Evolutionary conservation across 2,329 filamentous ascomycete species (phyloP).

Genomic region (Scytalidium sp.): DNA sequence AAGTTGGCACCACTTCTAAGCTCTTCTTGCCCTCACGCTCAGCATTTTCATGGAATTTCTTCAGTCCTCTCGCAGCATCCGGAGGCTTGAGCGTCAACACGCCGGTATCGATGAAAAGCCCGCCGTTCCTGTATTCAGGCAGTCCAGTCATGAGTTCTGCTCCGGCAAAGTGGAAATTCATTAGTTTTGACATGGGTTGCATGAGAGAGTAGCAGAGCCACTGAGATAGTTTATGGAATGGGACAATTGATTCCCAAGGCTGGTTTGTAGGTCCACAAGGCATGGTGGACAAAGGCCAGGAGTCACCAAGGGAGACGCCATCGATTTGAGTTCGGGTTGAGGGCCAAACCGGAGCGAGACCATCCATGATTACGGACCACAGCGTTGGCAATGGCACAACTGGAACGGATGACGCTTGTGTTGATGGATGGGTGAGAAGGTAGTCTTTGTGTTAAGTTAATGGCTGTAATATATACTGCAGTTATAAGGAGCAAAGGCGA

Average conservation of each 20-base stretch:
- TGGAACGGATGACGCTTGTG: conserved; percentile 82
- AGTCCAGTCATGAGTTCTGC: conserved; percentile 81
- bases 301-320: conserved; percentile 83
- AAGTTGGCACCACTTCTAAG: conserved; percentile 71
- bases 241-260: conserved; percentile 78
- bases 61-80: conserved; percentile 68
- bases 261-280: conserved; percentile 50
- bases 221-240: conserved; percentile 92
- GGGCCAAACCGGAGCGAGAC: conserved; percentile 86
- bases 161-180: conserved; percentile 78
- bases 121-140: conserved; percentile 90
- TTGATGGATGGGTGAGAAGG: conserved; percentile 86
- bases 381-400: conserved; percentile 84
- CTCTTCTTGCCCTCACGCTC: conserved; percentile 68
- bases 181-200: conserved; percentile 81
- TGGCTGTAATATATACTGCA: conserved; percentile 20
- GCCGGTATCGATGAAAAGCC: conserved; percentile 81
- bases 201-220: conserved; percentile 95
- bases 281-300: conserved; percentile 87
- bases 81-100: conserved; percentile 71
- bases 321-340: conserved; percentile 81
- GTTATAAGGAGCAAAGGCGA: neutral
- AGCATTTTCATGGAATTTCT: conserved; percentile 68
- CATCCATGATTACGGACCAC: conserved; percentile 88
- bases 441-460: conserved; percentile 63